Evolutionary conservation across 2,329 filamentous ascomycete species (phyloP), one percentile per base, ranked within the genome.

Genomic region (Sphaerulina vaccinii): DNA sequence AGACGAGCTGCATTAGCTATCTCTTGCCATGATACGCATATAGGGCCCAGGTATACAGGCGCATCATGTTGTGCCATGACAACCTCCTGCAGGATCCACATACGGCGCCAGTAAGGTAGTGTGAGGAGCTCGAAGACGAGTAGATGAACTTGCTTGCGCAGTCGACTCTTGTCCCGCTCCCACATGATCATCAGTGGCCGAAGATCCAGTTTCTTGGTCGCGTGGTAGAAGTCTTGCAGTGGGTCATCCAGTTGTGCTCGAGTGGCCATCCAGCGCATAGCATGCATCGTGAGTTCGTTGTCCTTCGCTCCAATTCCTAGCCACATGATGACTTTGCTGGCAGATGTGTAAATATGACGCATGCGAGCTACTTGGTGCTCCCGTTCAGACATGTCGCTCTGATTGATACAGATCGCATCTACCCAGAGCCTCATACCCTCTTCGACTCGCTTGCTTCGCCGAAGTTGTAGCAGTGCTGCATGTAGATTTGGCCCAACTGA

Each of bases 1-100:
- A 5, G 36, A 8, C 8, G 6, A 7, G 35, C 35, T 37, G 35
- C 35, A n/a, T 37, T 7, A 15, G 8, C 8, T 7, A 37, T 37
- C 11, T 37, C 35, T 15, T 8, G 7, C 35, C 35, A 37, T 7
- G 35, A 37, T 6, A 37, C 10, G 15, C 35, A 37, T 6, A 18
- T 18, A n/a, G 6, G 8, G 35, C 35, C 35, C 8, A 7, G 15
- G 15, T 37, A 37, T 6, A 37, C 35, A 37, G 35, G 35, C 7
- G 35, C 7, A 15, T 15, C 15, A 6, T 6, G 7, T 8, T 15
- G 8, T 18, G 35, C 35, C 15, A 37, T 8, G 7, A 15, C 35
- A 8, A 44, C 21, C 16, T 44, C 41, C 16, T 44, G 41, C 22
- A 44, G 13, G 15, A 44, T 32, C 41, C 41, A 32, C 15, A 44